Conservation (phyloP, 208 protist species). For the Leishmania amazonensis region DNA sequence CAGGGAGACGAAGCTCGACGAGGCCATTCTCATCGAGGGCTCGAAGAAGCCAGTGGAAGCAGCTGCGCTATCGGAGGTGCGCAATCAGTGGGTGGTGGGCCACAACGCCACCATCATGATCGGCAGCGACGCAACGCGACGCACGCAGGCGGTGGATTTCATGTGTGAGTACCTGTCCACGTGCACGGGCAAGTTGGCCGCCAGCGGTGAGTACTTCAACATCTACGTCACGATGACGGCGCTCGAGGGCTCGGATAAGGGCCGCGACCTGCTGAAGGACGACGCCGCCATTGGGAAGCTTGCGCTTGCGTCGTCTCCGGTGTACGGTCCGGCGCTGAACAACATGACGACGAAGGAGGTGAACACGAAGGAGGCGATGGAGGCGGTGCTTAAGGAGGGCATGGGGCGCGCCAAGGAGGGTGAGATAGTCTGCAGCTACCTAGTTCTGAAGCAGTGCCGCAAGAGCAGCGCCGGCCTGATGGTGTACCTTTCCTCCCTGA, state of each 20-base stretch:
- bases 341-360: constrained; percentile 49
- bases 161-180: constrained; percentile 50
- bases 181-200: constrained; percentile 48
- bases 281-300: constrained; percentile 47
- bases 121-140: constrained; percentile 35
- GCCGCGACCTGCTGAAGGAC: constrained; percentile 67
- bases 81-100: constrained; percentile 59
- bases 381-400: constrained; percentile 37
- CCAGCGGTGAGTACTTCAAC: constrained; percentile 46
- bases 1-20: constrained; percentile 55
- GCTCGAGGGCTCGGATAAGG: constrained; percentile 50
- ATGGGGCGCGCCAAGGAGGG: constrained; percentile 40
- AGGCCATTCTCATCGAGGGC: constrained; percentile 47
- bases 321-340: constrained; percentile 69
- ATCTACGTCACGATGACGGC: constrained; percentile 61
- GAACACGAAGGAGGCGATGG: constrained; percentile 33
- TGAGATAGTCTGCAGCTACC: constrained; percentile 64
- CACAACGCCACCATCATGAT: constrained; percentile 66
- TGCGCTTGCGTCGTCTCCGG: constrained; percentile 56
- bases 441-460: constrained; percentile 69
- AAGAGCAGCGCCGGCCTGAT: constrained; percentile 34
- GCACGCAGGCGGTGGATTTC: constrained; percentile 35
- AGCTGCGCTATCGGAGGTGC: constrained; percentile 44
- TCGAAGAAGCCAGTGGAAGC: constrained; percentile 41
- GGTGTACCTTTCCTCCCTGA: constrained; percentile 72